phyloP scores from a whole-genome alignment of 306 rosid genomes.

The Castanea sativa region DNA sequence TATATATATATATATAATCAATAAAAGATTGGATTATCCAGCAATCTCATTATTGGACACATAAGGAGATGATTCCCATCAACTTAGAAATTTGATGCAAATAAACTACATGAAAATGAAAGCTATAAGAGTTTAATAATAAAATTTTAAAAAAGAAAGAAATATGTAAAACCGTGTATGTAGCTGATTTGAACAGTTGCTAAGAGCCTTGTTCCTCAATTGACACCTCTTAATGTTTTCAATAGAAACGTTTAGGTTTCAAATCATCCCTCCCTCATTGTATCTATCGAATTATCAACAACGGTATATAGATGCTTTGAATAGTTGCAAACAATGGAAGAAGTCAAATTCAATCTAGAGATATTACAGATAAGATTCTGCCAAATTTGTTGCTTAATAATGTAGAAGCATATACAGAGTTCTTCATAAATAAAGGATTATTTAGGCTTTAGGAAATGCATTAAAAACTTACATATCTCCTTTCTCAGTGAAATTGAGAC shows the following conservation, averaged over 20 bases:
- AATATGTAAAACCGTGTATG: neutral
- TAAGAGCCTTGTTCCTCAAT: too few species aligned
- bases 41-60: neutral
- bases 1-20: too few species aligned
- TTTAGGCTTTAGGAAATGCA: neutral
- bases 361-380: neutral
- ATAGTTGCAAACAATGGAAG: neutral
- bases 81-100: neutral
- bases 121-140: neutral
- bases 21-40: neutral
- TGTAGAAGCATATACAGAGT: neutral
- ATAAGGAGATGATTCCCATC: conserved; percentile 1
- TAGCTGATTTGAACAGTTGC: neutral
- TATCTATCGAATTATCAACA: too few species aligned
- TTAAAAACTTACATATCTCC: neutral
- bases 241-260: too few species aligned
- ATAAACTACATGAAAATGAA: neutral
- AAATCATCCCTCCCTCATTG: too few species aligned
- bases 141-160: neutral
- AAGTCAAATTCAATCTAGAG: neutral
- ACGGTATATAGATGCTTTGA: neutral
- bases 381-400: neutral
- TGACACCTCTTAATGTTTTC: too few species aligned
- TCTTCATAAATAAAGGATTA: neutral
- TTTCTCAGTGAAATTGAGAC: neutral